These are phyloP conservation scores for Penicillium roqueforti DNA, from an alignment of 495 filamentous ascomycete genomes.

Conservation along the genomic window DNA sequence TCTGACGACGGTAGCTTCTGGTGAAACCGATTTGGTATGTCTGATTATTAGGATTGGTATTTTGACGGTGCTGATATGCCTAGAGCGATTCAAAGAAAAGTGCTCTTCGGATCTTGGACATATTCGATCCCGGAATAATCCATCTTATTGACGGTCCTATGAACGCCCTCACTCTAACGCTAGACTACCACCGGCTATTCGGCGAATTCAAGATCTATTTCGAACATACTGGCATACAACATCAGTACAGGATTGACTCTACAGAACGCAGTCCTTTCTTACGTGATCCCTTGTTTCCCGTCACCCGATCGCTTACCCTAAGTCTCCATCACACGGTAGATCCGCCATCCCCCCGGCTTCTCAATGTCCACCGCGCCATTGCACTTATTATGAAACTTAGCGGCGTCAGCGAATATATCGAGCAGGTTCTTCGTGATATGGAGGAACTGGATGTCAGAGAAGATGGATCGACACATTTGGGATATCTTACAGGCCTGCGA, in stretches of 20 bases:
- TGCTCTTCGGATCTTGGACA: slow-evolving; percentile 13
- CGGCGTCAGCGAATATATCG: slow-evolving; percentile 33
- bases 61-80: neutral
- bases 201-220: slow-evolving; percentile 22
- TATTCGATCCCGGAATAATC: slow-evolving; percentile 10
- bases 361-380: slow-evolving; percentile 33
- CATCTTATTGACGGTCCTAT: slow-evolving; percentile 4
- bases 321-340: slow-evolving; percentile 25
- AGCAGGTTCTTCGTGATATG: slow-evolving; percentile 28
- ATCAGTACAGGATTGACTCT: slow-evolving; percentile 28
- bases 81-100: slow-evolving; percentile 17
- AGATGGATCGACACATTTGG: slow-evolving; percentile 30
- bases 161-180: slow-evolving; percentile 19
- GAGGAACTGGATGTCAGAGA: slow-evolving; percentile 26
- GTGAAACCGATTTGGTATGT: slow-evolving; percentile 10
- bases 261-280: slow-evolving; percentile 20
- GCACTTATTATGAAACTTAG: slow-evolving; percentile 32
- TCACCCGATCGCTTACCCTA: slow-evolving; percentile 23
- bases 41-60: neutral
- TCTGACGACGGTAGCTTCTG: slow-evolving; percentile 7
- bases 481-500: slow-evolving; percentile 15
- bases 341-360: slow-evolving; percentile 26
- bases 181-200: slow-evolving; percentile 25
- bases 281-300: slow-evolving; percentile 24
- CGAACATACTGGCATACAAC: slow-evolving; percentile 14